Base-by-base conservation (phyloP, 208 protist genomes). In the Jaenimonas drosophilae region DNA sequence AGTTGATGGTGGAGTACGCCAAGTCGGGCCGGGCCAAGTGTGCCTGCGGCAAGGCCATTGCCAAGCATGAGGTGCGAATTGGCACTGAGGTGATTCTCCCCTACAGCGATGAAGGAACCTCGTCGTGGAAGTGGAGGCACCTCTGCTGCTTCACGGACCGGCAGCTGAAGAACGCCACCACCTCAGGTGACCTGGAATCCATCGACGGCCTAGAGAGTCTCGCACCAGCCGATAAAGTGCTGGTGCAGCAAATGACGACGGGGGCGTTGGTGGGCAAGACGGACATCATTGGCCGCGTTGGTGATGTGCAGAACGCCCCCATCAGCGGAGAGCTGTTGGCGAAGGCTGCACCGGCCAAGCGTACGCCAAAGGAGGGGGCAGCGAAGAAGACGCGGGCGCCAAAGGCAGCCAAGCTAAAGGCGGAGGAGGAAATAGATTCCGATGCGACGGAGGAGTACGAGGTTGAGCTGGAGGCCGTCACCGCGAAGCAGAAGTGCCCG, bases 131-230 rank as follows among this genome's bases (percentile, higher is more conserved):
- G 53, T 91, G 77, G 75, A 62, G 82, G 2, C 82, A 91, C 48
- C 61, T 91, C 29, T 91, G 82, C 62, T 91, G 82, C 64, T 87
- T 91, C 45, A 87, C 77, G 17, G 68, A 79, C 24, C 65, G 71
- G 33, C 76, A 91, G 55, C 42, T 87, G 20, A 57, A 60, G 34
- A 87, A 87, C 42, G 76, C 81, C n/a, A 49, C 44, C 17, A 62
- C 41, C 1, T 60, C 46, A 2, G 75, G 75, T 23, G 75, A 74
- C 40, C 26, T 91, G 1, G 64, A 85, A 50, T 53, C 40, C 24
- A 83, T 91, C 48, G 44, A 84, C 7, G 77, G 77, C 40, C 65
- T 75, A 46, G 56, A 68, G n/a, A 61, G 70, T 34, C 58, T 91
- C 5, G 73, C 82, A 2, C 61, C 64, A 3, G 33, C 40, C 1